Evolutionary conservation across 257 asterid genomes (phyloP), one percentile per base, ranked within the genome.

Genomic region (Haberlea rhodopensis): DNA sequence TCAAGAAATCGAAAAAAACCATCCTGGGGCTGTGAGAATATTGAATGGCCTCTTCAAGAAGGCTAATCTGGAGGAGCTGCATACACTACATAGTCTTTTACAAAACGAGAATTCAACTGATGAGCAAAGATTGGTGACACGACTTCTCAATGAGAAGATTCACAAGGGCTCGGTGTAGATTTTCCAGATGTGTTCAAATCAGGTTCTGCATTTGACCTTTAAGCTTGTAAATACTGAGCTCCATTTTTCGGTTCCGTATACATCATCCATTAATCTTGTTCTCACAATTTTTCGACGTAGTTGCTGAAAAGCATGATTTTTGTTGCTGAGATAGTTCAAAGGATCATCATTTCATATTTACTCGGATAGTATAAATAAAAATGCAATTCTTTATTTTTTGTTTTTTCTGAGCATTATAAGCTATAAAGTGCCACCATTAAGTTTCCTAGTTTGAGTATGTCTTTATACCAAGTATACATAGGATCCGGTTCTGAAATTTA

Each of bases 31-130:
- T 22, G 86, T 79, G 69, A 76, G 67, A 54, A 68, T 77, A 69
- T 78, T 89, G 18, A 66, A 46, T 34, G 84, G 88, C 69, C 80
- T 94, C 19, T 67, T 92, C 22, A 79, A 83, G 73, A 94, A 94
- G 84, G 91, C 95, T 22, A 81, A 75, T 67, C 45, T 60, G 26
- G 90, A 84, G 71, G 95, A 92, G 75, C 91, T 89, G 52, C 77
- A 72, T 23, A 88, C 87, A 22, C 75, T 89, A 75, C 74, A 81
- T 80, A 73, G 82, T 73, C 66, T 81, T 61, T 66, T 82, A 71
- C 60, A 28, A 25, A 78, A 72, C 82, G 61, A 70, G 65, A 79
- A 74, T 59, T 55, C 82, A 9, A 66, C 72, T 9, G 73, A 74
- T 60, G 81, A 75, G 60, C 85, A 62, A 70, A 67, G 81, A 77